A percentile compares a stretch with the other conserved stretches of the same genome.
phyloP scores from a whole-genome alignment of 2,329 filamentous ascomycete species.

The Stylonectria norvegica region DNA sequence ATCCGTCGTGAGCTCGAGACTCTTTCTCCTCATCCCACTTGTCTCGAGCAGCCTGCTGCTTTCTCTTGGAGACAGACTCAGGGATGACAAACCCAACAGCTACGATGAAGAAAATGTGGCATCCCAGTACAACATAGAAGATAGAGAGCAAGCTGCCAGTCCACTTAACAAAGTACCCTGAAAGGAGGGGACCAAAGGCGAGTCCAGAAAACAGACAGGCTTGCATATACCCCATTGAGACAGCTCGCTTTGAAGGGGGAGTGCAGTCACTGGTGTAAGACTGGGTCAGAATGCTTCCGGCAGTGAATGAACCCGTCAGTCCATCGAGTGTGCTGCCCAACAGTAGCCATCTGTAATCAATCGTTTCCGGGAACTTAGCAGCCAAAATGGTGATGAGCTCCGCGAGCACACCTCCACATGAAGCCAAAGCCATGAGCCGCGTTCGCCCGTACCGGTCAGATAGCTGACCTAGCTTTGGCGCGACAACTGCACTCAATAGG shows the following conservation, averaged over 20 bases:
- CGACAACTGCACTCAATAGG: conserved; percentile 72
- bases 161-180: conserved; percentile 73
- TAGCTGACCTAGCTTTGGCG: conserved; percentile 77
- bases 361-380: conserved; percentile 66
- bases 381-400: conserved; percentile 78
- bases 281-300: conserved; percentile 70
- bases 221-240: conserved; percentile 86
- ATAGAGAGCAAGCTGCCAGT: conserved; percentile 74
- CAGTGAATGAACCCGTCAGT: conserved; percentile 82
- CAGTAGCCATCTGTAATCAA: conserved; percentile 77
- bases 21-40: conserved; percentile 54
- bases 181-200: conserved; percentile 77
- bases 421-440: conserved; percentile 67
- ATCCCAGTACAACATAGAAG: conserved; percentile 76
- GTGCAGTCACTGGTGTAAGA: conserved; percentile 91
- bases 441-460: conserved; percentile 86
- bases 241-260: conserved; percentile 70
- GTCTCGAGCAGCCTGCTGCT: conserved; percentile 67
- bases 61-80: conserved; percentile 75
- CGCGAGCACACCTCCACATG: conserved; percentile 67
- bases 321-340: conserved; percentile 77
- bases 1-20: conserved; percentile 28
- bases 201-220: conserved; percentile 87
- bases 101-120: conserved; percentile 70
- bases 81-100: conserved; percentile 71